A percentile compares a stretch with the other conserved stretches of the same genome.
These are phyloP conservation scores for Bruguiera gymnorhiza DNA, from an alignment of 345 rosid genomes.

Conservation along the genomic window DNA sequence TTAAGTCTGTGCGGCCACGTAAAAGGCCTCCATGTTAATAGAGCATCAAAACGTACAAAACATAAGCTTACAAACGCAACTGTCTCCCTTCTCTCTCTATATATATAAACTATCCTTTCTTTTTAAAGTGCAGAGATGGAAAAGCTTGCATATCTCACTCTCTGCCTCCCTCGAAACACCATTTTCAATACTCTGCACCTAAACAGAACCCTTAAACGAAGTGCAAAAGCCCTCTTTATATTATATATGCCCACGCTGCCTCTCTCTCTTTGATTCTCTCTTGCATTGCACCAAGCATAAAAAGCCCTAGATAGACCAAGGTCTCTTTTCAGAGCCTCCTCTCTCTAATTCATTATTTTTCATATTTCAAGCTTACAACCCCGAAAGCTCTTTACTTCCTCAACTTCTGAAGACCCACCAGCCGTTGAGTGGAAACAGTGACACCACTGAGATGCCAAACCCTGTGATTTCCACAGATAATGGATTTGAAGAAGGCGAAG, in stretches of 20 bases:
- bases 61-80: slow-evolving; percentile 7
- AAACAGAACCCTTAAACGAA: slow-evolving; percentile 35
- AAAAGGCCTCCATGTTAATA: not conserved
- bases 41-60: slow-evolving; percentile 18
- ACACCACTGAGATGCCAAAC: slow-evolving; percentile 20
- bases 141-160: slow-evolving; percentile 2
- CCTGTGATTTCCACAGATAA: slow-evolving; percentile 20
- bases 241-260: slow-evolving; percentile 3
- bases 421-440: slow-evolving; percentile 8
- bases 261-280: slow-evolving; percentile 7
- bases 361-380: not conserved
- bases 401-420: slow-evolving; percentile 49
- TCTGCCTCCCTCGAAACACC: slow-evolving; percentile 28
- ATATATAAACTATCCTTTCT: not conserved
- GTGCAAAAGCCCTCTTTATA: slow-evolving; percentile 40
- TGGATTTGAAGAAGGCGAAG: slow-evolving; percentile 67
- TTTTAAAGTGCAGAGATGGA: slow-evolving; percentile 2
- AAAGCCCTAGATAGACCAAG: slow-evolving; percentile 14
- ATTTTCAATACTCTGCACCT: slow-evolving; percentile 30
- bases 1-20: slow-evolving; percentile 7
- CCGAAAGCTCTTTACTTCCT: slow-evolving; percentile 77
- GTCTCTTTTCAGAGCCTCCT: not conserved
- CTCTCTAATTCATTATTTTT: not conserved
- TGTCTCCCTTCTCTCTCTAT: not conserved
- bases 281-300: slow-evolving; percentile 7